phyloP scores from a whole-genome alignment of 2,329 filamentous ascomycete species.

The Ophiostoma sp. region DNA sequence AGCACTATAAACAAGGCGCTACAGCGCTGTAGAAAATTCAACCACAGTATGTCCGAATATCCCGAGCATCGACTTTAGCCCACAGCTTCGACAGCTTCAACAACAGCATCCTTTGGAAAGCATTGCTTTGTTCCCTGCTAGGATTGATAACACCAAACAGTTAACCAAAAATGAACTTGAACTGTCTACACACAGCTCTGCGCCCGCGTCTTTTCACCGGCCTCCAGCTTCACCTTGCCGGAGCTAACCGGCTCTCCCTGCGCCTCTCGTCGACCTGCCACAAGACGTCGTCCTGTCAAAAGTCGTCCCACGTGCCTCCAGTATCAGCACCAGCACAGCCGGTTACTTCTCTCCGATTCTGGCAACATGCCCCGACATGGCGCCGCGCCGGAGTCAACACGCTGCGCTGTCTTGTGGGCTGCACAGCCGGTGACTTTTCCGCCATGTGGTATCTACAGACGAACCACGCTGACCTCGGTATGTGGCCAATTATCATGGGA shows the following conservation, averaged over 20 bases:
- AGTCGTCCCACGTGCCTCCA: not conserved
- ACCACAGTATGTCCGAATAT: too few species aligned
- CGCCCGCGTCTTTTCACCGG: not conserved
- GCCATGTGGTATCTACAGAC: conserved; percentile 52
- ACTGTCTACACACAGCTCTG: not conserved
- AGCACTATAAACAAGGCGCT: too few species aligned
- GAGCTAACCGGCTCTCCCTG: not conserved
- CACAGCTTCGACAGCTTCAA: too few species aligned
- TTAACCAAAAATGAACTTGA: not conserved
- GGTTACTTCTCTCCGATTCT: conserved; percentile 30
- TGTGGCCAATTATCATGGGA: conserved; percentile 45
- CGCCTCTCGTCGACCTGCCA: not conserved
- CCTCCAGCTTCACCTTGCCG: not conserved
- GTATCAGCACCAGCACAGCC: not conserved
- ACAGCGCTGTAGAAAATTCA: too few species aligned
- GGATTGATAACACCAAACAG: too few species aligned
- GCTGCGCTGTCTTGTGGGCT: conserved; percentile 50
- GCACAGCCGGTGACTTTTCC: conserved; percentile 52
- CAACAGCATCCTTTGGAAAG: too few species aligned
- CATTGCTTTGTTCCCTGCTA: too few species aligned
- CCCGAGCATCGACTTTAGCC: too few species aligned
- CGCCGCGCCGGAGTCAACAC: conserved; percentile 50
- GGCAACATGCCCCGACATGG: conserved; percentile 39
- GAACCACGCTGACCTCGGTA: conserved; percentile 42
- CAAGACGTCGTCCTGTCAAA: not conserved